Conservation (phyloP, 176 grass and related monocot genomes). For the Raddia distichophylla region DNA sequence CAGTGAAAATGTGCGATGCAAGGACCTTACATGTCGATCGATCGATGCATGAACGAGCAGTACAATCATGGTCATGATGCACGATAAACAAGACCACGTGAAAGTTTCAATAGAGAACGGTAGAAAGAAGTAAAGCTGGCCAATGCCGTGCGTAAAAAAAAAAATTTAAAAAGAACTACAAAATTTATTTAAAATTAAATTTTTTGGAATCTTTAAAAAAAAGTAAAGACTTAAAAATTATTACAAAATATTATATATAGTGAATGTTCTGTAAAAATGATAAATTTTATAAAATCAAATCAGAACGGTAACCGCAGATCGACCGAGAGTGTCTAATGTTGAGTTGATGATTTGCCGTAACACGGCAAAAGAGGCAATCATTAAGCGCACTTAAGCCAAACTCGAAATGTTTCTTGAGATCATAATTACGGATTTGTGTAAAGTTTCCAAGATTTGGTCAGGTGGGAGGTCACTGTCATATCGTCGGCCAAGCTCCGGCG, state of each 20-base stretch:
- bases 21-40: neutral
- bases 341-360: neutral
- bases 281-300: no score
- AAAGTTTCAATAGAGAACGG: neutral
- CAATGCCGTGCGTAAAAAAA: neutral
- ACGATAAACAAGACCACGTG: neutral
- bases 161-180: no score
- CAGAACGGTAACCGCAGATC: no score
- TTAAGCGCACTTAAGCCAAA: constrained; percentile 26
- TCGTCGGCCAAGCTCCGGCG: constrained; percentile 32
- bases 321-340: no score
- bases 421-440: constrained; percentile 43
- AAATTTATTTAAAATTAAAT: no score
- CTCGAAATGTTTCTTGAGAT: constrained; percentile 28
- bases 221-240: no score
- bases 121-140: neutral
- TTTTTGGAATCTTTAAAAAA: no score
- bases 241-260: no score
- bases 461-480: constrained; percentile 52
- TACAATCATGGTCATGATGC: neutral
- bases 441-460: constrained; percentile 43
- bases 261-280: no score
- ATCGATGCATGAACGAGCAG: neutral
- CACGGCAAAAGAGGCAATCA: constrained; percentile 33
- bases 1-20: neutral